These are phyloP conservation scores for Colletotrichum spinosum DNA, from an alignment of 2,329 filamentous ascomycete genomes.

Conservation along the genomic window DNA sequence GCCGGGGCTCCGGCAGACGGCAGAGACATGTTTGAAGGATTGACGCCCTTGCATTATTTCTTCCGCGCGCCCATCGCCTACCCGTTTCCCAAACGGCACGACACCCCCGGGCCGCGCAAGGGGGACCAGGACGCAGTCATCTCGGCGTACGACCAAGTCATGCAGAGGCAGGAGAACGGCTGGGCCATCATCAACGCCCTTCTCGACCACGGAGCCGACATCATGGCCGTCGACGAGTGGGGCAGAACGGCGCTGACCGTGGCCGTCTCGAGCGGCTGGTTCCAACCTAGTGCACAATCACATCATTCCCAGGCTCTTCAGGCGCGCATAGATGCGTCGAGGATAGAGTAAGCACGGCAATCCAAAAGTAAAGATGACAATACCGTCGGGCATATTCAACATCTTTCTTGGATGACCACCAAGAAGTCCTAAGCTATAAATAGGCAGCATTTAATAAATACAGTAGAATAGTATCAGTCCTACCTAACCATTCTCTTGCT, in stretches of 20 bases:
- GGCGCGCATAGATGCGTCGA: too few species aligned
- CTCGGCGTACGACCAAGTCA: too few species aligned
- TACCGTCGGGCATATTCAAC: neutral
- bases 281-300: too few species aligned
- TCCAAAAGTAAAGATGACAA: neutral
- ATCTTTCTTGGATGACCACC: neutral
- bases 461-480: neutral
- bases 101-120: accelerated
- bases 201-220: too few species aligned
- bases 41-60: too few species aligned
- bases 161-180: too few species aligned
- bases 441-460: neutral
- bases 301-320: too few species aligned
- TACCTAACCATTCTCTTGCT: neutral
- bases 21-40: too few species aligned
- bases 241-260: too few species aligned
- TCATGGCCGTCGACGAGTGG: too few species aligned
- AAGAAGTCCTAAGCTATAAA: neutral
- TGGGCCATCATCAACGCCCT: conserved; percentile 63
- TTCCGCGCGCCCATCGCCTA: accelerated
- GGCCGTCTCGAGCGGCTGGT: too few species aligned
- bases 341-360: neutral
- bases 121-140: accelerated
- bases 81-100: accelerated
- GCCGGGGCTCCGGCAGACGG: too few species aligned